Evolutionary conservation across 2,329 filamentous ascomycete genomes (phyloP).

Genomic region (Cordyceps fumosorosea): DNA sequence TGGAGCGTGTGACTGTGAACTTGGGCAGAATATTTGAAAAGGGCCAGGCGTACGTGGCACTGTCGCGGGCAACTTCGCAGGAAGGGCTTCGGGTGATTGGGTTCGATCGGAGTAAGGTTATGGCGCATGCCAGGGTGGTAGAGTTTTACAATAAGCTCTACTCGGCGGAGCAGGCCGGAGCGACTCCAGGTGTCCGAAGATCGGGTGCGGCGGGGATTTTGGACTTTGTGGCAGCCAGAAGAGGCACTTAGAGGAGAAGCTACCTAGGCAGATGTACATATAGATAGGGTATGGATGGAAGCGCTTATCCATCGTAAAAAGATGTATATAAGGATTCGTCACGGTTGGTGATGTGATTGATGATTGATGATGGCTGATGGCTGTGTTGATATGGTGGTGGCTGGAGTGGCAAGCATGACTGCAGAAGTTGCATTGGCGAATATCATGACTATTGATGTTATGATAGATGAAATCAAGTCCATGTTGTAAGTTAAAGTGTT

Average conservation of each 20-base stretch:
- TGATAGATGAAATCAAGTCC: too few relatives aligned
- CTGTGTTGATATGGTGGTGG: too few relatives aligned
- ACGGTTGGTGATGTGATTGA: too few relatives aligned
- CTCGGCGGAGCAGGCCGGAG: slow-evolving; percentile 55
- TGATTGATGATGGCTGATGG: too few relatives aligned
- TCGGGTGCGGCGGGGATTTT: slow-evolving; percentile 25
- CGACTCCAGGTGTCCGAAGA: slow-evolving; percentile 20
- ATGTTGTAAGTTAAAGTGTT: too few relatives aligned
- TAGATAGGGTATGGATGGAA: too few relatives aligned
- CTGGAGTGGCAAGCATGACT: neutral
- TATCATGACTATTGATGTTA: too few relatives aligned
- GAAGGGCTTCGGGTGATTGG: slow-evolving; percentile 78
- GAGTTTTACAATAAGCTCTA: slow-evolving; percentile 80
- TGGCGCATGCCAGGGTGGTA: slow-evolving; percentile 84
- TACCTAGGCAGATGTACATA: neutral
- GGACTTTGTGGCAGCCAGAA: slow-evolving; percentile 33
- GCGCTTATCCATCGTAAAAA: too few relatives aligned
- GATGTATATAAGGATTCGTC: neutral
- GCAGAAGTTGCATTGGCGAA: neutral
- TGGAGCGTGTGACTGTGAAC: slow-evolving; percentile 91
- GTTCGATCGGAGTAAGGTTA: slow-evolving; percentile 86
- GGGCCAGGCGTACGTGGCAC: slow-evolving; percentile 92
- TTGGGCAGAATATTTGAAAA: slow-evolving; percentile 91
- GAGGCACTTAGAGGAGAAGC: slow-evolving; percentile 17
- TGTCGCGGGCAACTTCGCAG: slow-evolving; percentile 87